Evolutionary conservation across 345 rosid species (phyloP).

Genomic region (Aurinia saxatilis): DNA sequence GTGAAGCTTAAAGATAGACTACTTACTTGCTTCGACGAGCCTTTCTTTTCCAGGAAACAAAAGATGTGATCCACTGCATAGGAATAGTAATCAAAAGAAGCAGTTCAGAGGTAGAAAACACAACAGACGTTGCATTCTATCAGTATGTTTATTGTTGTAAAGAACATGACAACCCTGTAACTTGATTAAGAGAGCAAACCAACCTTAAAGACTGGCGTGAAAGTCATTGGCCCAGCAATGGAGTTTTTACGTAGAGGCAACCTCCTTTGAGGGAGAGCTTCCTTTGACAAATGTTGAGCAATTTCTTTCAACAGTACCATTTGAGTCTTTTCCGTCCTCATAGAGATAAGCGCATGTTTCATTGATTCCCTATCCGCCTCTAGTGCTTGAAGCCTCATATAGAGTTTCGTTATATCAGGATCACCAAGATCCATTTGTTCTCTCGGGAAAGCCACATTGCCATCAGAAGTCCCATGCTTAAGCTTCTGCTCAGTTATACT

Average conservation of each 20-base stretch:
- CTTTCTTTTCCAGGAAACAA: conserved; percentile 77
- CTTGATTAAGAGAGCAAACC: conserved; percentile 7
- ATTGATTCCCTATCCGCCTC: conserved; percentile 98
- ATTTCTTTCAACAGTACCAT: conserved; percentile 83
- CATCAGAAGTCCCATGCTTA: background rate
- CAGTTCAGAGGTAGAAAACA: background rate
- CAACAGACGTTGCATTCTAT: background rate
- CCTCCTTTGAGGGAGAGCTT: conserved; percentile 51
- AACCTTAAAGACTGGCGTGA: conserved; percentile 76
- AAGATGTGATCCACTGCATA: conserved; percentile 70
- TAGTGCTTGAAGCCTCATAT: conserved; percentile 84
- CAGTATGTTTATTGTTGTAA: background rate
- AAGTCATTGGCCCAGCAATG: conserved; percentile 34
- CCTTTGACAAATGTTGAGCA: conserved; percentile 86
- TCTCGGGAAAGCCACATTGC: background rate
- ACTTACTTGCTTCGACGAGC: conserved; percentile 91
- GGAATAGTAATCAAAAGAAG: background rate
- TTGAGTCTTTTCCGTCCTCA: conserved; percentile 90
- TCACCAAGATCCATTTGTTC: conserved; percentile 39
- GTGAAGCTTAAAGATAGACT: background rate
- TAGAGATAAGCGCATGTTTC: conserved; percentile 83
- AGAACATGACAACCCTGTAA: background rate
- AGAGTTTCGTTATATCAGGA: conserved; percentile 80
- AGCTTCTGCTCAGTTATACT: conserved; percentile 11
- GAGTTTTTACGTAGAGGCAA: conserved; percentile 45